Evolutionary conservation across 176 grass and related monocot genomes (phyloP).

Genomic region (Dendrocalamus sinicus): DNA sequence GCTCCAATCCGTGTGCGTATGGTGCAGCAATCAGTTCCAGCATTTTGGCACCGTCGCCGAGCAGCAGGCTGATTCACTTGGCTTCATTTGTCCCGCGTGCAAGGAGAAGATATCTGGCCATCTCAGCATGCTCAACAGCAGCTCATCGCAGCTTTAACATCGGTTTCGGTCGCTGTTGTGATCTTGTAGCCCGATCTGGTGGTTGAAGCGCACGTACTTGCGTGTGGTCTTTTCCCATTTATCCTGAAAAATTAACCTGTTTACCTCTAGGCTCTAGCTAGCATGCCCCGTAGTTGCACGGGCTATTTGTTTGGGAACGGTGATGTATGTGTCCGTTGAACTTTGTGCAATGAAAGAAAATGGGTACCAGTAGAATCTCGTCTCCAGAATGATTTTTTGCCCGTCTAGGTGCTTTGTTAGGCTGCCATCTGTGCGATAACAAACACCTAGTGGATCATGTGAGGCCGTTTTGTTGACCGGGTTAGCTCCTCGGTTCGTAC

Average conservation of each 20-base stretch:
- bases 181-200: slow-evolving; percentile 23
- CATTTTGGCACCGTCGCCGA: slow-evolving; percentile 58
- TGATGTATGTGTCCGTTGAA: slow-evolving; percentile 3
- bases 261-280: neutral
- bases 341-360: neutral
- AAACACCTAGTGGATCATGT: no score
- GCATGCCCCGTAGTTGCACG: neutral
- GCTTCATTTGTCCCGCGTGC: slow-evolving; percentile 83
- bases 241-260: slow-evolving; percentile 11
- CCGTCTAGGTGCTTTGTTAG: no score
- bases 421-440: no score
- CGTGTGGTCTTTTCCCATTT: neutral
- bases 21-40: slow-evolving; percentile 77
- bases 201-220: neutral
- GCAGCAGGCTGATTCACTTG: slow-evolving; percentile 73
- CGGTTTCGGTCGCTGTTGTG: neutral
- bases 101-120: slow-evolving; percentile 82
- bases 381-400: no score
- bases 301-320: neutral
- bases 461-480: no score
- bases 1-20: slow-evolving; percentile 67
- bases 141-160: slow-evolving; percentile 47
- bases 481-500: no score
- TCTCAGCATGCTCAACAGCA: slow-evolving; percentile 56
- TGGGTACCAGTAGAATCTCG: no score